Conservation (phyloP, 768 basidiomycete species). For the Pholiota molesta region DNA sequence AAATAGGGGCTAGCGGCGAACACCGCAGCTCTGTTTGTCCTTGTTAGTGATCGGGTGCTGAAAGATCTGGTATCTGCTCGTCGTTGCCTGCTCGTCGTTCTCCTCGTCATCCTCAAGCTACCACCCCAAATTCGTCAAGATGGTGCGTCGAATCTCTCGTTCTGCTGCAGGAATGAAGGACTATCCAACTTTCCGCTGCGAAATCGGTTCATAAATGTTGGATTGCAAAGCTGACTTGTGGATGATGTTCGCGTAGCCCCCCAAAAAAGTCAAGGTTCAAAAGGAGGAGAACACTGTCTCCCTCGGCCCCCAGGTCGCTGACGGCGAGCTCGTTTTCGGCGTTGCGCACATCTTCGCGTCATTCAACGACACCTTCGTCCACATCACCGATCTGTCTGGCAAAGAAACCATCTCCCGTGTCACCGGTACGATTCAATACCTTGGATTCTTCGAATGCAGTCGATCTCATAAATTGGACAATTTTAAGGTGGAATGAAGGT, state of each 20-base stretch:
- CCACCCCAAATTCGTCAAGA: conserved; percentile 33
- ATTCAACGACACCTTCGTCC: conserved; percentile 99
- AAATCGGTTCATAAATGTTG: conserved; percentile 32
- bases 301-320: conserved; percentile 94
- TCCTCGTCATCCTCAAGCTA: conserved; percentile 37
- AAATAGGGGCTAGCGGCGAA: background rate
- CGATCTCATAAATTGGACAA: background rate
- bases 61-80: conserved; percentile 3
- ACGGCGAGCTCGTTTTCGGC: conserved; percentile 97
- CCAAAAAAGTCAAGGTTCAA: conserved; percentile 79
- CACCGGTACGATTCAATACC: conserved; percentile 62
- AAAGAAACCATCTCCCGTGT: conserved; percentile 99
- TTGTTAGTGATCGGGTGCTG: background rate
- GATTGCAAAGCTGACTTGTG: conserved; percentile 52
- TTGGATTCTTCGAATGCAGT: background rate
- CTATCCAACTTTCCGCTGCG: conserved; percentile 14
- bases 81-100: conserved; percentile 25
- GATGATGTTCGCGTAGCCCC: conserved; percentile 66
- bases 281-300: conserved; percentile 85
- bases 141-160: conserved; percentile 36
- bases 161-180: conserved; percentile 5
- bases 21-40: background rate
- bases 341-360: conserved; percentile 99
- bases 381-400: conserved; percentile 97
- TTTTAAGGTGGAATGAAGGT: conserved; percentile 96